phyloP scores from a whole-genome alignment of 768 basidiomycete genomes.

The Serendipita sp. region DNA sequence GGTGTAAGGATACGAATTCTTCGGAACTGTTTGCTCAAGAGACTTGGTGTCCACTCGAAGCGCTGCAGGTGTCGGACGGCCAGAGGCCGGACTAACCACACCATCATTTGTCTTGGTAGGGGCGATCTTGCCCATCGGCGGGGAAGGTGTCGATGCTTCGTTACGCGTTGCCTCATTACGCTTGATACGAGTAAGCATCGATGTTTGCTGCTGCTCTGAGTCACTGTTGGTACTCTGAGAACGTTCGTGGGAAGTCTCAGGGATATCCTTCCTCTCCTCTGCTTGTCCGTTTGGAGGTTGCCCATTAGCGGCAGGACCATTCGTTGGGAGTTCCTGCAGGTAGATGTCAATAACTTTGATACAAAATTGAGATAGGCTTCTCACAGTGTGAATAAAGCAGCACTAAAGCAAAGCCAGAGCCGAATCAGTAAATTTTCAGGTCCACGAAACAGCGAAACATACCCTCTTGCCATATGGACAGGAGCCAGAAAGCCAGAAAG shows the following conservation, averaged over 20 bases:
- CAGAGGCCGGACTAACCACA: neutral
- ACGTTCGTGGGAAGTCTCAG: constrained; percentile 16
- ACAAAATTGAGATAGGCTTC: constrained; percentile 39
- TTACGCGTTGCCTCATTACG: constrained; percentile 19
- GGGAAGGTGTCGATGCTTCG: constrained; percentile 21
- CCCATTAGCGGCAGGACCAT: constrained; percentile 13
- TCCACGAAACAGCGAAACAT: neutral
- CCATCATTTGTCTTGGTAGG: neutral
- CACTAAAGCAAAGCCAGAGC: constrained; percentile 24
- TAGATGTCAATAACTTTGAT: constrained; percentile 22
- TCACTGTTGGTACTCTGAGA: constrained; percentile 67
- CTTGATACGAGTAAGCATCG: constrained; percentile 56
- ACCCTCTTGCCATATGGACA: constrained; percentile 76
- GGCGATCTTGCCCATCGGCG: neutral
- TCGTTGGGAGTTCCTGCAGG: constrained; percentile 25
- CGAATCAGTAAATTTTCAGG: neutral
- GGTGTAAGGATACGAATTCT: constrained; percentile 34
- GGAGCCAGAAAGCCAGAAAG: constrained; percentile 88
- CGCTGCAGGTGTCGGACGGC: neutral
- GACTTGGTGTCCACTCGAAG: constrained; percentile 33
- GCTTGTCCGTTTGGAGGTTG: constrained; percentile 32
- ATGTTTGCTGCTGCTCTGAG: constrained; percentile 54
- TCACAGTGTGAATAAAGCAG: constrained; percentile 86
- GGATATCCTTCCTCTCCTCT: constrained; percentile 21
- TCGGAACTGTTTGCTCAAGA: constrained; percentile 50